Percentiles rank a stretch among this genome's conserved stretches.
Evolutionary conservation across 2,329 filamentous ascomycete species (phyloP).

Genomic region (Colletotrichum higginsianum): DNA sequence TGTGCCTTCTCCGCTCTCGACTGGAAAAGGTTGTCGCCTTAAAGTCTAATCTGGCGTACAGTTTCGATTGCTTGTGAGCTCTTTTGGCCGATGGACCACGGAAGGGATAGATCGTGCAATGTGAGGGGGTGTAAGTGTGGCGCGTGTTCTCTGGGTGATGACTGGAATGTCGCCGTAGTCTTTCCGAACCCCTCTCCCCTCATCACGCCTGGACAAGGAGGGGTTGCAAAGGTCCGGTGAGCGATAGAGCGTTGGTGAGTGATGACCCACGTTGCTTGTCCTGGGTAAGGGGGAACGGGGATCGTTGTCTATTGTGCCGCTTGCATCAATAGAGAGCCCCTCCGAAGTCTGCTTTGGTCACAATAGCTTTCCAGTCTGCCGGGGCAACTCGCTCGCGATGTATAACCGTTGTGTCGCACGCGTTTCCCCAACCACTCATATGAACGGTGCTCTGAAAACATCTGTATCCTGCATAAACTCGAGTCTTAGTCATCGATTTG

Average conservation of each 20-base stretch:
- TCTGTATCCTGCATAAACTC: slow-evolving; percentile 18
- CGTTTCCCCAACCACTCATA: slow-evolving; percentile 13
- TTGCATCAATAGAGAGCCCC: slow-evolving; percentile 33
- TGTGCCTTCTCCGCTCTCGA: slow-evolving; percentile 7
- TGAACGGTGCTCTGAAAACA: slow-evolving; percentile 36
- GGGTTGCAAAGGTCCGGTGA: not conserved
- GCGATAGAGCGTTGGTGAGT: not conserved
- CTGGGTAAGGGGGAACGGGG: slow-evolving; percentile 7
- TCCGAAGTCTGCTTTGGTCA: slow-evolving; percentile 20
- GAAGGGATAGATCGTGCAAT: slow-evolving; percentile 9
- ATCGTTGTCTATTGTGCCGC: slow-evolving; percentile 30
- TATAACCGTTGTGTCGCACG: slow-evolving; percentile 28
- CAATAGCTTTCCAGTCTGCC: slow-evolving; percentile 11
- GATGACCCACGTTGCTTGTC: slow-evolving; percentile 4
- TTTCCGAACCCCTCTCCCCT: not conserved
- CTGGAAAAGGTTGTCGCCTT: slow-evolving; percentile 9
- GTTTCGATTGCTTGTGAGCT: slow-evolving; percentile 11
- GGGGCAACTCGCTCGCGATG: slow-evolving; percentile 22
- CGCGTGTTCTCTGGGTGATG: slow-evolving; percentile 29
- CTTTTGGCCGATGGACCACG: not conserved
- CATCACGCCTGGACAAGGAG: slow-evolving; percentile 7
- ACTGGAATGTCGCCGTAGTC: slow-evolving; percentile 25
- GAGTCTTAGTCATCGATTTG: slow-evolving; percentile 35
- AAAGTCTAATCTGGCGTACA: slow-evolving; percentile 28
- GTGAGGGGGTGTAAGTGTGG: slow-evolving; percentile 11